A percentile compares a stretch with the other conserved stretches of the same genome.
phyloP scores from a whole-genome alignment of 1,139 yeast species.

The Nematodospora anomalae region DNA sequence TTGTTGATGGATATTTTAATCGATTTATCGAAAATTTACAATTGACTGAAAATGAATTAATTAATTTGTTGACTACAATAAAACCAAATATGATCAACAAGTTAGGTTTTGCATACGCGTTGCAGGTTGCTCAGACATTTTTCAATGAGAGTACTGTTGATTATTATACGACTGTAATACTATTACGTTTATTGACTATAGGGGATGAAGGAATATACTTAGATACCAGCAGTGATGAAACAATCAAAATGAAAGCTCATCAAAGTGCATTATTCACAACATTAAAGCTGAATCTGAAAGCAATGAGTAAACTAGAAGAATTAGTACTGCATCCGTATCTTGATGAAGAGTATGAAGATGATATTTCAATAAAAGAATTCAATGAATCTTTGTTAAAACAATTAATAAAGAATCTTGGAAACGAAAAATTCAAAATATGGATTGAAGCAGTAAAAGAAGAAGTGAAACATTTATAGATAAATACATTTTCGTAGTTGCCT shows the following conservation, averaged over 20 bases:
- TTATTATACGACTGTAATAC: slow-evolving; percentile 38
- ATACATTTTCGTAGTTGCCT: no score
- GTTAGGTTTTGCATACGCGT: slow-evolving; percentile 36
- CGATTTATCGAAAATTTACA: slow-evolving; percentile 35
- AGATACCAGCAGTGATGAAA: slow-evolving; percentile 49
- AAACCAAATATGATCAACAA: slow-evolving; percentile 28
- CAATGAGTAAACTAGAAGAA: slow-evolving; percentile 14
- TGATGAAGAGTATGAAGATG: slow-evolving; percentile 13
- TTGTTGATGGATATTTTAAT: slow-evolving; percentile 16
- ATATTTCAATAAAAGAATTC: slow-evolving; percentile 15
- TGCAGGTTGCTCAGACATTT: slow-evolving; percentile 32
- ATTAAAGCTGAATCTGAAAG: slow-evolving; percentile 18
- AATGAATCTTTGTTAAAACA: slow-evolving; percentile 17
- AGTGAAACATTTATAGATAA: slow-evolving; percentile 10
- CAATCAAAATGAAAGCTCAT: slow-evolving; percentile 37
- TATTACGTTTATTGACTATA: slow-evolving; percentile 62
- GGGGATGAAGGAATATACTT: slow-evolving; percentile 54
- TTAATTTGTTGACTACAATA: slow-evolving; percentile 58
- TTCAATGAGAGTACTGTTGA: slow-evolving; percentile 26
- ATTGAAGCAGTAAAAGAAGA: slow-evolving; percentile 26
- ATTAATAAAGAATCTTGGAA: slow-evolving; percentile 17
- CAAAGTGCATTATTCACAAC: slow-evolving; percentile 52
- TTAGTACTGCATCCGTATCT: slow-evolving; percentile 8
- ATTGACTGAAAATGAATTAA: slow-evolving; percentile 47
- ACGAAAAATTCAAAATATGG: slow-evolving; percentile 28